Evolutionary conservation across 495 filamentous ascomycete species (phyloP), one percentile per base, ranked within the genome.

Genomic region (Halenospora varia): DNA sequence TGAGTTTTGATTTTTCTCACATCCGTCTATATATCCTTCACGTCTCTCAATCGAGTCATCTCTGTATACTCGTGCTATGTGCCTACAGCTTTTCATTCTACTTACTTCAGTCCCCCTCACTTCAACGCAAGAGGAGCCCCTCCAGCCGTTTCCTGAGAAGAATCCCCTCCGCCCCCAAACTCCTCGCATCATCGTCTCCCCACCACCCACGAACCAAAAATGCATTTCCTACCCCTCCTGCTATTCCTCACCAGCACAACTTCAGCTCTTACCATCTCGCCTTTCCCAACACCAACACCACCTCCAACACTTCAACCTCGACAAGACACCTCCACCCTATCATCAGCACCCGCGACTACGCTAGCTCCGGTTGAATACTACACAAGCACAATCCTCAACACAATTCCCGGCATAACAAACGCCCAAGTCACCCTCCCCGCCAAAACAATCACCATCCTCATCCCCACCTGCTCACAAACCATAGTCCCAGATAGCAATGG

Each of bases 401-500:
- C 59, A 10, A 58, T 68, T 25, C 24, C 56, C 1, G 66, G 64
- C 2, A 44, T 60, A 39, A 68, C 66, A 26, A 64, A 67, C 25
- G 62, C 50, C 3, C 50, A 67, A n/a, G 56, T 58, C 25, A 69
- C 64, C 2, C 20, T 58, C 25, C 35, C 62, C 18, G 56, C 54
- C 9, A 53, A 65, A 23, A 69, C 66, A 15, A 58, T 67, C 24
- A 57, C 55, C 15, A 49, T 66, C 3, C 58, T 49, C 6, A 53
- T 66, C 45, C 62, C 67, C n/a, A 68, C 65, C 25, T 71, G 66
- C 63, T 63, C 51, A 9, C 53, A 67, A 40, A 69, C 68, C 1
- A 59, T 59, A 26, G 64, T 57, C 1, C 73, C 75, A 3, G 74
- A 70, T 25, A 69, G 67, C 48, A 70, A 75, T 56, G 69, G 71